Conservation (phyloP, 805 yeast species). For the Nakazawaea ishiwadae region DNA sequence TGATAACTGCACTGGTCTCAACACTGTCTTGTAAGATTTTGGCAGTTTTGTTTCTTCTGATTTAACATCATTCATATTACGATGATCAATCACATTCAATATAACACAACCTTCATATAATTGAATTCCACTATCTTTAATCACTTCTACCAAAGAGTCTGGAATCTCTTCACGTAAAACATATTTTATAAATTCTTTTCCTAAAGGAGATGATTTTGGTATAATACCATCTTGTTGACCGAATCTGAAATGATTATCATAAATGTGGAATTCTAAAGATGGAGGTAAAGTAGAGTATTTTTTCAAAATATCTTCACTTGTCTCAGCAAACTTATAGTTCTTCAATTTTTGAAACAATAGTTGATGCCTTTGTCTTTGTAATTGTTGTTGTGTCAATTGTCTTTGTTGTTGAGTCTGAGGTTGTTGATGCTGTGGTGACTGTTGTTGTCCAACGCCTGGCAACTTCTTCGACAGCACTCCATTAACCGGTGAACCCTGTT, state of each 20-base stretch:
- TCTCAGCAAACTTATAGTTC: slow-evolving; percentile 59
- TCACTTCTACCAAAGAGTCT: slow-evolving; percentile 81
- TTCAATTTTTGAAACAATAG: slow-evolving; percentile 34
- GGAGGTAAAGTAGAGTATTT: slow-evolving; percentile 77
- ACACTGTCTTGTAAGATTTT: slow-evolving; percentile 68
- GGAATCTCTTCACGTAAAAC: slow-evolving; percentile 83
- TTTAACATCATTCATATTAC: slow-evolving; percentile 35
- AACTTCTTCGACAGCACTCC: too few species aligned
- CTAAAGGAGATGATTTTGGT: slow-evolving; percentile 72
- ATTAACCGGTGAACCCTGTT: too few species aligned
- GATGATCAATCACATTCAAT: slow-evolving; percentile 81
- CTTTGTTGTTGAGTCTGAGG: slow-evolving; percentile 31
- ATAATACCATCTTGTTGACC: slow-evolving; percentile 86
- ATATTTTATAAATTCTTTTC: slow-evolving; percentile 74
- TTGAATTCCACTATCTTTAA: slow-evolving; percentile 79
- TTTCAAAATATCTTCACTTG: slow-evolving; percentile 65
- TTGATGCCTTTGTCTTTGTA: slow-evolving; percentile 30
- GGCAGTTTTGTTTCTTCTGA: slow-evolving; percentile 35
- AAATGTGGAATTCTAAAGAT: slow-evolving; percentile 83
- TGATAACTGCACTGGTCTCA: slow-evolving; percentile 77
- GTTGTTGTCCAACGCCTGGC: slow-evolving; percentile 15
- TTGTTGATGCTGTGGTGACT: slow-evolving; percentile 21
- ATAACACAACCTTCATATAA: slow-evolving; percentile 90
- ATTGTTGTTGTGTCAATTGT: slow-evolving; percentile 34
- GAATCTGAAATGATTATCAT: slow-evolving; percentile 86